Evolutionary conservation across 169 alveolate species (phyloP).

Genomic region (Plasmodium gonderi): DNA sequence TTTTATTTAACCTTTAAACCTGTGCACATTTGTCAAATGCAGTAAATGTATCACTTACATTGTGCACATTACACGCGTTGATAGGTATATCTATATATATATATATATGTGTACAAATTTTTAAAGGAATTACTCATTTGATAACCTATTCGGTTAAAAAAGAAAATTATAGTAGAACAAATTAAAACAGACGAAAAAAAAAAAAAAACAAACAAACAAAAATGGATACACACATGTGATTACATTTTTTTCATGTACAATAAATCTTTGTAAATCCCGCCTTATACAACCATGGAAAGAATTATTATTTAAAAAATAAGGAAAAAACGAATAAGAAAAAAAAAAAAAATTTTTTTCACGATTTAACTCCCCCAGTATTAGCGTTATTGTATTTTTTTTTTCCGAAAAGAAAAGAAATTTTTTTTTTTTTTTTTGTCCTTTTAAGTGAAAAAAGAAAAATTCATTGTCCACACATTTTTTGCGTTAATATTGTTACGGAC

Average conservation of each 20-base stretch:
- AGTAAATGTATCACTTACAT: too few relatives aligned
- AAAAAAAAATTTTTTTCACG: not conserved
- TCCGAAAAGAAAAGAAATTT: not conserved
- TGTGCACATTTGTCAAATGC: slow-evolving; percentile 1
- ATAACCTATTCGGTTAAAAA: not conserved
- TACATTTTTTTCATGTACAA: not conserved
- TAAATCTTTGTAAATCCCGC: not conserved
- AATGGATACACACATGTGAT: not conserved
- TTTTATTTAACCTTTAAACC: not conserved
- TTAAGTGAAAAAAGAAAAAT: not conserved
- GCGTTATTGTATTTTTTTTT: not conserved
- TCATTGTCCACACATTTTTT: not conserved
- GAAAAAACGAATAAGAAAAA: not conserved
- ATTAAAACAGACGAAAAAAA: not conserved
- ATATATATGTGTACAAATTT: too few relatives aligned
- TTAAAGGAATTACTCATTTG: not conserved
- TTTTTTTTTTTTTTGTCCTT: not conserved
- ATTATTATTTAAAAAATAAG: not conserved
- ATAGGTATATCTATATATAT: too few relatives aligned
- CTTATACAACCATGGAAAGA: not conserved
- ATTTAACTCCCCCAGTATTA: not conserved
- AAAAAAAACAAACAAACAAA: not conserved
- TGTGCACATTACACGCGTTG: not conserved
- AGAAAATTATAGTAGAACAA: not conserved
- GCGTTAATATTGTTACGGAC: not conserved